Evolutionary conservation across 176 grass and related monocot species (phyloP), one percentile per base, ranked within the genome.

Genomic region (Panicum miliaceum): DNA sequence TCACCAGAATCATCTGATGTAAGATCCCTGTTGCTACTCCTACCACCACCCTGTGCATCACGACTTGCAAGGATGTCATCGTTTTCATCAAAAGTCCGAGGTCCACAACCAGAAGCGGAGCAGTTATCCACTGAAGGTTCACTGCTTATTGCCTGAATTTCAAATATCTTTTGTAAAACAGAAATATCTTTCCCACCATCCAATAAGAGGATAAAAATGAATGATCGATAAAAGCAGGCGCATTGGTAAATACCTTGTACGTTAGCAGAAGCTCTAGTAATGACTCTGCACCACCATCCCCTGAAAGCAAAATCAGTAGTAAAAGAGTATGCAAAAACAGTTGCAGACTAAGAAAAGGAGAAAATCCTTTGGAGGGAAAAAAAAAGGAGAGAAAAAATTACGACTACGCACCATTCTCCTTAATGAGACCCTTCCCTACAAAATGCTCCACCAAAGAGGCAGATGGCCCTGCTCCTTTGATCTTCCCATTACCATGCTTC

Each of bases 211-310:
- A 73, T 36, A 18, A 81, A 6, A 22, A 27, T 2, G 4, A 69
- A 43, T 80, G 54, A 89, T 61, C 19, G 51, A 62, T 29, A 82
- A 27, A 70, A 37, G n/a, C 20, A 85, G 61, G 61, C 36, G 61
- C 41, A 77, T 25, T 13, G 41, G 18, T 1, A 6, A 80, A 47
- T 66, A 94, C 92, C 77, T 84, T 48, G 76, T 94, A 90, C 16
- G 92, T 91, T 25, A 97, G 90, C 16, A 97, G 84, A 60, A 89
- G 82, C 58, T 97, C 84, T 11, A 97, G 46, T 64, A 97, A 79
- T 66, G 92, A 84, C 48, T 94, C 91, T 34, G 90, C 58, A 71
- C 92, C 85, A 71, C 60, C 67, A 61, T 94, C 76, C 20, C 88
- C 92, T 97, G 81, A 80, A 76, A 84, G 20, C 3, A 77, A 91